phyloP scores from a whole-genome alignment of 1,284 basidiomycete species.

The Moesziomyces sp. region DNA sequence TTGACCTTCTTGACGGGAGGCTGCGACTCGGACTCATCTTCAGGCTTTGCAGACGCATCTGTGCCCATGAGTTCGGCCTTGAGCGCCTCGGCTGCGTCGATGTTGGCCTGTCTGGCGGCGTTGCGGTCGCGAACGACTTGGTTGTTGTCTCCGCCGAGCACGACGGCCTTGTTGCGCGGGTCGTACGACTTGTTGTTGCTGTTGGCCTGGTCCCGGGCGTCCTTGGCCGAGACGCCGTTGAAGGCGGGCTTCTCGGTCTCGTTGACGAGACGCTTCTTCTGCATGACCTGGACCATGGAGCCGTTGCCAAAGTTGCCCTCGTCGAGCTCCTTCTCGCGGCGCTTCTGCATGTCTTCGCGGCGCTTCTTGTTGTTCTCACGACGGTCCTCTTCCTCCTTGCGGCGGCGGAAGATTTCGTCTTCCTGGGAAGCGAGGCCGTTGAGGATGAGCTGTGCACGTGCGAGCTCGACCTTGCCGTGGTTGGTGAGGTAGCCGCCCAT shows the following conservation, averaged over 20 bases:
- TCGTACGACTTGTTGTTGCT: conserved; percentile 46
- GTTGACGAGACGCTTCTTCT: conserved; percentile 28
- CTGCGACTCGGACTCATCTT: conserved; percentile 14
- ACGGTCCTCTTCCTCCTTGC: conserved; percentile 90
- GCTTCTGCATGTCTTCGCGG: conserved; percentile 74
- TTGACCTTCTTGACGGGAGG: conserved; percentile 35
- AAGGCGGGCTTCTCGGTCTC: conserved; percentile 47
- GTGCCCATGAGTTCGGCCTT: conserved; percentile 85
- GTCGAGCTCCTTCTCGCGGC: conserved; percentile 47
- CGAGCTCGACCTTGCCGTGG: conserved; percentile 87
- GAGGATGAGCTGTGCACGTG: conserved; percentile 90
- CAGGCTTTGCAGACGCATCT: conserved; percentile 68
- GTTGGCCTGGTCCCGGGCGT: conserved; percentile 60
- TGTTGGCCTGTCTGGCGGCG: conserved; percentile 81
- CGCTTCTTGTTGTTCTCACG: conserved; percentile 85
- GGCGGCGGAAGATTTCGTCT: conserved; percentile 91
- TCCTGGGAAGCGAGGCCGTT: conserved; percentile 91
- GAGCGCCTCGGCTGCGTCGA: conserved; percentile 91
- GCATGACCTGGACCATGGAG: conserved; percentile 29
- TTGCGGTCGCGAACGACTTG: conserved; percentile 58
- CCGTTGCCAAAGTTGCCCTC: conserved; percentile 44
- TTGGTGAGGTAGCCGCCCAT: conserved; percentile 98
- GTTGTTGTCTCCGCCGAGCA: conserved; percentile 58
- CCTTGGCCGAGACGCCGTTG: conserved; percentile 38
- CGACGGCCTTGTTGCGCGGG: conserved; percentile 42